phyloP scores from a whole-genome alignment of 495 filamentous ascomycete species.

The Parathielavia appendiculata region DNA sequence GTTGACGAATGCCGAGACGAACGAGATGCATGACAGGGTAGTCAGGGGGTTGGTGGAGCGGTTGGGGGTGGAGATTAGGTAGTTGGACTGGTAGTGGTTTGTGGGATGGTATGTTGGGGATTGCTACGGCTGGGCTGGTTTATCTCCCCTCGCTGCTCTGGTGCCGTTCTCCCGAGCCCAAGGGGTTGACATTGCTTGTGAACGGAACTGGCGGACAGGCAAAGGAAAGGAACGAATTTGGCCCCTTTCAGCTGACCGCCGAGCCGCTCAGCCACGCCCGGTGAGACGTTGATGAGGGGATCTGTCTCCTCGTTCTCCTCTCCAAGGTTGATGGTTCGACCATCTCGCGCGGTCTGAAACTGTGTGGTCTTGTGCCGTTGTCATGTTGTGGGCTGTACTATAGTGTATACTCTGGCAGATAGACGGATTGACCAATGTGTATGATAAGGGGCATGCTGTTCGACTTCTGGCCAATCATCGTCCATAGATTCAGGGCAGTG shows the following conservation, averaged over 20 bases:
- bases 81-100: neutral
- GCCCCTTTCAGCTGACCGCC: neutral
- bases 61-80: constrained; percentile 79
- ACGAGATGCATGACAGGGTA: constrained; percentile 67
- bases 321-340: neutral
- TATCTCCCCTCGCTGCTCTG: neutral
- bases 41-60: constrained; percentile 54
- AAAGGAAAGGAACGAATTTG: neutral
- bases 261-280: constrained; percentile 9
- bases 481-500: constrained; percentile 9
- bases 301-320: neutral
- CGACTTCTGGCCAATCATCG: neutral
- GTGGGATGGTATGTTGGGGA: neutral
- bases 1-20: constrained; percentile 72
- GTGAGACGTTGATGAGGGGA: constrained; percentile 13
- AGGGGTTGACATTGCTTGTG: constrained; percentile 3
- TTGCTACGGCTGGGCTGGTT: neutral
- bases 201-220: neutral
- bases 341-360: neutral
- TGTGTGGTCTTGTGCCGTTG: neutral
- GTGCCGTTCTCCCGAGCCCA: neutral
- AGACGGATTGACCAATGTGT: constrained; percentile 5
- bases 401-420: constrained; percentile 1
- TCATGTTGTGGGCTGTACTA: neutral
- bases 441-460: neutral